These are phyloP conservation scores for Pontederia paniculata DNA, from an alignment of 176 grass and related monocot species.

Conservation along the genomic window DNA sequence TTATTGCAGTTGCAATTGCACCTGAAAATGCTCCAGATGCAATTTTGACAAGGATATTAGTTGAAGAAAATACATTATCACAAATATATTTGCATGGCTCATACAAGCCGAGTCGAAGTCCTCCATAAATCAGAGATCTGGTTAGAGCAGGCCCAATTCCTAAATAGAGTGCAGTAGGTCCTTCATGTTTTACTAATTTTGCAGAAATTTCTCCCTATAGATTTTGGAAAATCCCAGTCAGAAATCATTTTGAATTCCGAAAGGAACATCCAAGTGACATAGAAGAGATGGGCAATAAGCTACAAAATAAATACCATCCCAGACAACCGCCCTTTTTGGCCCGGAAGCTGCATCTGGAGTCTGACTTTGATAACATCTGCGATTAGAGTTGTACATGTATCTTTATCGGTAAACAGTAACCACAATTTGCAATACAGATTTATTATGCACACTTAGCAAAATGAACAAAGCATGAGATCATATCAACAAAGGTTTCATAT, in stretches of 20 bases:
- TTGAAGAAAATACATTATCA: constrained; percentile 62
- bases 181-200: constrained; percentile 63
- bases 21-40: constrained; percentile 78
- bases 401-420: constrained; percentile 23
- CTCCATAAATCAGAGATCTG: constrained; percentile 80
- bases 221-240: constrained; percentile 21
- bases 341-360: constrained; percentile 95
- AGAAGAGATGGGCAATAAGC: neutral
- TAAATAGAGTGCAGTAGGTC: constrained; percentile 63
- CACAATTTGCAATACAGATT: constrained; percentile 3
- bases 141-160: constrained; percentile 69
- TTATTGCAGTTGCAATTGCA: constrained; percentile 60
- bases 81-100: constrained; percentile 79
- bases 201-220: constrained; percentile 60
- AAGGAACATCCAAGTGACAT: neutral
- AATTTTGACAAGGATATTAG: constrained; percentile 74
- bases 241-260: constrained; percentile 8
- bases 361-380: constrained; percentile 99
- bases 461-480: neutral
- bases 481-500: no score
- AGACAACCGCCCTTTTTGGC: constrained; percentile 67
- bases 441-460: no score
- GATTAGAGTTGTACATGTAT: constrained; percentile 22
- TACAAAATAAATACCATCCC: no score
- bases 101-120: constrained; percentile 81